Conservation (phyloP, 2,329 filamentous ascomycete species). For the Neocatenulostroma microsporum region DNA sequence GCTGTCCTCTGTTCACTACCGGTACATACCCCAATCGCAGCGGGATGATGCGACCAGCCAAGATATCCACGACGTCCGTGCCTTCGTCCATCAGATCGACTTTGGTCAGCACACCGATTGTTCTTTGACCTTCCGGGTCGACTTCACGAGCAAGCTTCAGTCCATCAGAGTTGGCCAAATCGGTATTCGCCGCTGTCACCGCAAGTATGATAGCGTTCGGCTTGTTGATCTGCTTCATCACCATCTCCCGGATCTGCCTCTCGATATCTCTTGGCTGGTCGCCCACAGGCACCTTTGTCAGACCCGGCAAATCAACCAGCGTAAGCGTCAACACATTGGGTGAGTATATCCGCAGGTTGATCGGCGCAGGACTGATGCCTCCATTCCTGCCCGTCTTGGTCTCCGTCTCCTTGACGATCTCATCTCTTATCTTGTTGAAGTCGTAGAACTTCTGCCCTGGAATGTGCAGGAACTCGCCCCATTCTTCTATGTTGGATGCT, state of each 20-base stretch:
- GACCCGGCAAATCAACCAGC: constrained; percentile 87
- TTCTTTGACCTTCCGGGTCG: constrained; percentile 92
- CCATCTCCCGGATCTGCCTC: constrained; percentile 94
- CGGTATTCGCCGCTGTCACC: constrained; percentile 92
- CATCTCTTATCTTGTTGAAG: constrained; percentile 96
- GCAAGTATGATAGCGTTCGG: constrained; percentile 96
- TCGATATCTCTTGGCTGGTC: constrained; percentile 97
- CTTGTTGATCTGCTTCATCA: constrained; percentile 97
- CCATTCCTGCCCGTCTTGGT: constrained; percentile 93
- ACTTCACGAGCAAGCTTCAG: constrained; percentile 94
- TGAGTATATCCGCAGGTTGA: constrained; percentile 97
- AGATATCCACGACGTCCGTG: constrained; percentile 96
- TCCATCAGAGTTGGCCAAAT: constrained; percentile 97
- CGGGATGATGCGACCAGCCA: constrained; percentile 94
- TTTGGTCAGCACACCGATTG: constrained; percentile 97
- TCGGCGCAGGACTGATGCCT: constrained; percentile 91
- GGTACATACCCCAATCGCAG: constrained; percentile 91
- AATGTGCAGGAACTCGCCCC: constrained; percentile 98
- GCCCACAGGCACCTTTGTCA: constrained; percentile 94
- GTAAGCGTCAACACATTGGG: constrained; percentile 96
- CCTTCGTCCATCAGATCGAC: constrained; percentile 98
- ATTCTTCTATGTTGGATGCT: constrained; percentile 87
- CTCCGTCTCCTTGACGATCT: constrained; percentile 94
- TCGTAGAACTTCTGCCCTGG: constrained; percentile 96
- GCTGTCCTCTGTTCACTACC: constrained; percentile 96